Conservation (phyloP, 2,329 filamentous ascomycete genomes). For the Pseudogymnoascus sp. region DNA sequence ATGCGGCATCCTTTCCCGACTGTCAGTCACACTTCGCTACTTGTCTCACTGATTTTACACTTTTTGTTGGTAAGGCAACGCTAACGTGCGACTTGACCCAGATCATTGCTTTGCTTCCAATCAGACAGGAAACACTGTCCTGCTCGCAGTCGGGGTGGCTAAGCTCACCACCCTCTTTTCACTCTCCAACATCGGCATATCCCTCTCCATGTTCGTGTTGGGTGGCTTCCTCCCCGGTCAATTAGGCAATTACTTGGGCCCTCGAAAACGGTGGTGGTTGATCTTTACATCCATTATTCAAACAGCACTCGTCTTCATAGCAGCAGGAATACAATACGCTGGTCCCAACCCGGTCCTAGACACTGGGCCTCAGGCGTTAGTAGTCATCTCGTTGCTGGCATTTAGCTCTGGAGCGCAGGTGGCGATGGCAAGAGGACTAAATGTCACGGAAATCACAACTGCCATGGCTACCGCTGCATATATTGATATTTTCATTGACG, state of each 20-base stretch:
- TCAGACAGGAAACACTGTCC: slow-evolving; percentile 57
- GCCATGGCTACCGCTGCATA: slow-evolving; percentile 57
- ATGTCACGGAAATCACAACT: slow-evolving; percentile 53
- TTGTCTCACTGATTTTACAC: too few relatives aligned
- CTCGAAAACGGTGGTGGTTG: slow-evolving; percentile 44
- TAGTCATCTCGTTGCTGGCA: slow-evolving; percentile 42
- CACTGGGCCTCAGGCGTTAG: slow-evolving; percentile 31
- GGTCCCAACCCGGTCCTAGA: slow-evolving; percentile 29
- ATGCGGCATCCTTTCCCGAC: slow-evolving; percentile 51
- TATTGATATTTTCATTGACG: slow-evolving; percentile 51
- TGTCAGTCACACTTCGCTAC: background rate
- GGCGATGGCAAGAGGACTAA: slow-evolving; percentile 44
- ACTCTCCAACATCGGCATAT: slow-evolving; percentile 44
- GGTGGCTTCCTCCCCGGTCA: slow-evolving; percentile 50
- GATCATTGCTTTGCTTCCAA: slow-evolving; percentile 54
- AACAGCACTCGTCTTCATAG: slow-evolving; percentile 43
- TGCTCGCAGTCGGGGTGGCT: slow-evolving; percentile 25
- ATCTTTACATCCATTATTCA: slow-evolving; percentile 47
- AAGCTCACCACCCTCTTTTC: slow-evolving; percentile 34
- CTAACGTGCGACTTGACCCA: slow-evolving; percentile 21
- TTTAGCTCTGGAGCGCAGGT: slow-evolving; percentile 51
- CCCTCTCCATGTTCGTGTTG: slow-evolving; percentile 46
- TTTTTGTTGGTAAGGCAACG: too few relatives aligned
- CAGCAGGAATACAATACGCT: slow-evolving; percentile 39
- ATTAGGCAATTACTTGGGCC: slow-evolving; percentile 43